These are phyloP conservation scores for Stephanodiscus triporus DNA, from an alignment of 108 stramenopile species.

Conservation along the genomic window DNA sequence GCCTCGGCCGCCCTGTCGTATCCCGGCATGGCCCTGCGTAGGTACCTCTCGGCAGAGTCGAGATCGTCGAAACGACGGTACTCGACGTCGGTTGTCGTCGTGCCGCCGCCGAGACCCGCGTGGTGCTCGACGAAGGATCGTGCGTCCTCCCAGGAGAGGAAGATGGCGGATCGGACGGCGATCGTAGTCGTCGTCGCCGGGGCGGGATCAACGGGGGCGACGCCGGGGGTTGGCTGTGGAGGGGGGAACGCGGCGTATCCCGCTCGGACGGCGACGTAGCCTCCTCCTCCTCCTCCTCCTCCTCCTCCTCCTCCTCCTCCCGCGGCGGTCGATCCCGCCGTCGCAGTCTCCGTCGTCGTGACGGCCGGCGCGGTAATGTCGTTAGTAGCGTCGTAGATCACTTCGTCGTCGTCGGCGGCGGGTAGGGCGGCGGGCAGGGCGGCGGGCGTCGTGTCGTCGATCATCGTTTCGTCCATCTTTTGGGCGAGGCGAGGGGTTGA, in stretches of 20 bases:
- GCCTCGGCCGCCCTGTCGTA: background rate
- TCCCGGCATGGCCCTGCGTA: background rate
- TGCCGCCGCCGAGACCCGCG: no score
- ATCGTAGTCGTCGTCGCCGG: constrained; percentile 2
- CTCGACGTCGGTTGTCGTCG: constrained; percentile 6
- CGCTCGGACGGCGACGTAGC: constrained; percentile 32
- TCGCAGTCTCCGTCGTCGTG: no score
- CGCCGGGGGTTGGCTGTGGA: no score
- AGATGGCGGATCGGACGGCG: constrained; percentile 31
- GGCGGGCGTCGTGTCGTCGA: no score
- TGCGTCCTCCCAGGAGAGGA: constrained; percentile 36
- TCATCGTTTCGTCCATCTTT: no score
- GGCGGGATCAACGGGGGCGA: background rate
- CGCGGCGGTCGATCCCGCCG: no score
- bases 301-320: no score
- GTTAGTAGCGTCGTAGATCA: no score
- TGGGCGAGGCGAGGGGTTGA: no score
- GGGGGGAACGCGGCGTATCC: constrained; percentile 27
- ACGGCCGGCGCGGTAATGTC: no score
- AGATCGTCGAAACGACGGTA: constrained; percentile 22
- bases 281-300: background rate
- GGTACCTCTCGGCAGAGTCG: constrained; percentile 9
- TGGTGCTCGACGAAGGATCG: constrained; percentile 33
- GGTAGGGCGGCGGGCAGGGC: no score
- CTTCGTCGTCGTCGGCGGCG: no score